A percentile compares a stretch with the other conserved stretches of the same genome.
Conservation (phyloP, 345 rosid species). For the Geranium brycei region DNA sequence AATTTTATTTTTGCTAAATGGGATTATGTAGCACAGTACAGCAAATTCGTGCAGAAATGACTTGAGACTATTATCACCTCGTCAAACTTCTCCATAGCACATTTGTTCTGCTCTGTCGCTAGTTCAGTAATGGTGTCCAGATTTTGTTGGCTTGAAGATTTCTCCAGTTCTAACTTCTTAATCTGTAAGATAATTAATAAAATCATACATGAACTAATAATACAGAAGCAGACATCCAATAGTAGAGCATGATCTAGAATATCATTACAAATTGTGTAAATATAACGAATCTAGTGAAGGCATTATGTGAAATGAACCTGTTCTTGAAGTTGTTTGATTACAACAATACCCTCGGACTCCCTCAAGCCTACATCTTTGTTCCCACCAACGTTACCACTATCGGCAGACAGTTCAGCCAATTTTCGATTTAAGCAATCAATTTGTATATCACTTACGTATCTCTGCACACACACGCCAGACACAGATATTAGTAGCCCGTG, state of each 20-base stretch:
- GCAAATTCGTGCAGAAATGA: slow-evolving; percentile 2
- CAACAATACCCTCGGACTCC: slow-evolving; percentile 55
- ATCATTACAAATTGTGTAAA: neutral
- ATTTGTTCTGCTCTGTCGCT: slow-evolving; percentile 43
- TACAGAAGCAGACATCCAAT: no score
- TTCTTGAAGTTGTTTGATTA: slow-evolving; percentile 79
- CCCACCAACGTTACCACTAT: slow-evolving; percentile 5
- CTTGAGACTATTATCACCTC: slow-evolving; percentile 37
- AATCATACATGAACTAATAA: neutral
- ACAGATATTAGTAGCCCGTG: neutral
- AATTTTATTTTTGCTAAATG: neutral
- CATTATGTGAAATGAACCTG: slow-evolving; percentile 35
- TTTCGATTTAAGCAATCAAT: slow-evolving; percentile 51
- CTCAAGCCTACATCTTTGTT: slow-evolving; percentile 28
- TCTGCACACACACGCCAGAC: slow-evolving; percentile 25
- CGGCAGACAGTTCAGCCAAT: slow-evolving; percentile 26
- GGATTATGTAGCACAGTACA: neutral
- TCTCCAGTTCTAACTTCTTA: slow-evolving; percentile 50
- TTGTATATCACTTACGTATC: slow-evolving; percentile 43
- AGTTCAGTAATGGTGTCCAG: slow-evolving; percentile 38
- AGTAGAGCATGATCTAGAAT: no score
- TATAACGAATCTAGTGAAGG: neutral
- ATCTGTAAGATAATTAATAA: slow-evolving; percentile 29
- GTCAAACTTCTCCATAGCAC: slow-evolving; percentile 46
- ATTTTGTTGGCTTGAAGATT: slow-evolving; percentile 56